Conservation (phyloP, 495 filamentous ascomycete genomes). For the Letharia columbiana region DNA sequence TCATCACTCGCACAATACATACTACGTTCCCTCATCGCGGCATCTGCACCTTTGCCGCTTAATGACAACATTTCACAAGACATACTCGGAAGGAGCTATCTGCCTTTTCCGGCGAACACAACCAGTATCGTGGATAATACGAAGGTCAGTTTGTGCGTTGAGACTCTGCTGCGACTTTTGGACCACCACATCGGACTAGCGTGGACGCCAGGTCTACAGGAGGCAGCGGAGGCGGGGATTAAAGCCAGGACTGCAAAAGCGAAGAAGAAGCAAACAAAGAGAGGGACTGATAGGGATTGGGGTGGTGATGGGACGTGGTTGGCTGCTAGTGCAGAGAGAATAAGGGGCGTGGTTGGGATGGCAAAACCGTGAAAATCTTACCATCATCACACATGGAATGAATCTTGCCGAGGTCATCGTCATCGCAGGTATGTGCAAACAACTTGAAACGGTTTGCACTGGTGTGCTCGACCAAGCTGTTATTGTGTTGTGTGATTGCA, state of each 20-base stretch:
- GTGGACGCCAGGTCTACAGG: conserved; percentile 39
- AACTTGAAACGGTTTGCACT: background rate
- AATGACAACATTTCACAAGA: conserved; percentile 43
- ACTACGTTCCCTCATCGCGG: conserved; percentile 53
- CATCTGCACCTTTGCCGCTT: conserved; percentile 42
- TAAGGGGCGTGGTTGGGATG: conserved; percentile 18
- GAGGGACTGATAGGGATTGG: conserved; percentile 6
- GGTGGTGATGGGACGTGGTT: conserved; percentile 18
- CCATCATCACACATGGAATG: background rate
- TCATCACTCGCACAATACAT: conserved; percentile 58
- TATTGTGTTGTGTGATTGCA: background rate
- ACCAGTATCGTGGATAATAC: conserved; percentile 62
- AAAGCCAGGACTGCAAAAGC: conserved; percentile 46
- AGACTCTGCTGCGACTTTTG: conserved; percentile 59
- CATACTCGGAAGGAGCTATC: conserved; percentile 57
- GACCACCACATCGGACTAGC: conserved; percentile 33
- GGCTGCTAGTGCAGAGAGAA: conserved; percentile 17
- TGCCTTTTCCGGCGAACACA: conserved; percentile 63
- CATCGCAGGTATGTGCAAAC: background rate
- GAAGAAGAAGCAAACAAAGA: conserved; percentile 39
- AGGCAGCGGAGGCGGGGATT: conserved; percentile 56
- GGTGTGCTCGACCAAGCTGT: background rate
- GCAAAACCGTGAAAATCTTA: background rate
- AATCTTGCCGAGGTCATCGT: background rate
- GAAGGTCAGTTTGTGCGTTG: conserved; percentile 68